phyloP scores from a whole-genome alignment of 805 yeast genomes.

The Metschnikowia borealis region DNA sequence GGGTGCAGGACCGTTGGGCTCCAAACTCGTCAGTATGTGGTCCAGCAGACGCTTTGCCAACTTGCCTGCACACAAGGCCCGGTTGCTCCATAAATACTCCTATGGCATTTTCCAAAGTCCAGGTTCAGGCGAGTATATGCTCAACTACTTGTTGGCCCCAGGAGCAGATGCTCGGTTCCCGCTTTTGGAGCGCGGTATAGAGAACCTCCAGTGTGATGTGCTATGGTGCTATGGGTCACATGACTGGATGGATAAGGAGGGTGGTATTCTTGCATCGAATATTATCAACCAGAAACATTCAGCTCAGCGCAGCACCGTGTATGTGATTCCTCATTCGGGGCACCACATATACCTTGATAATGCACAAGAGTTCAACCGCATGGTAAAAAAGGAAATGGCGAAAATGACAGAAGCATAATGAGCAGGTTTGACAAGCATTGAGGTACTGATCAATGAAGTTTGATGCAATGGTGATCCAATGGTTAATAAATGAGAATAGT shows the following conservation, averaged over 20 bases:
- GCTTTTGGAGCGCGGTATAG: conserved; percentile 47
- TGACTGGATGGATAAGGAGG: conserved; percentile 57
- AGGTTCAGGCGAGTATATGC: conserved; percentile 92
- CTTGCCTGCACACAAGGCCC: conserved; percentile 42
- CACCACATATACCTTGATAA: conserved; percentile 81
- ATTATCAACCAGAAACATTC: conserved; percentile 24
- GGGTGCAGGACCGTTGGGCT: conserved; percentile 75
- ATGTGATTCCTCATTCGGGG: conserved; percentile 55
- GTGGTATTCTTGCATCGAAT: conserved; percentile 42
- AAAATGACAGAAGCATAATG: no score
- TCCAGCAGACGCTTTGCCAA: conserved; percentile 73
- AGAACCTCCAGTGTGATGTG: conserved; percentile 54
- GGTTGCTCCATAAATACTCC: conserved; percentile 68
- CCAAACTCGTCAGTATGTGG: conserved; percentile 87
- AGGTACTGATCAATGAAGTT: no score
- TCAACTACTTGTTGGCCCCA: conserved; percentile 78
- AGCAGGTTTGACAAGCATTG: neutral
- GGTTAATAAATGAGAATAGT: neutral
- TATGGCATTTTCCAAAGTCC: conserved; percentile 79
- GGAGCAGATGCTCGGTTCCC: conserved; percentile 90
- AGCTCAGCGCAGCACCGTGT: conserved; percentile 25
- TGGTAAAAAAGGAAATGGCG: conserved; percentile 51
- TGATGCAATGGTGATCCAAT: no score
- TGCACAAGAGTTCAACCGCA: conserved; percentile 46
- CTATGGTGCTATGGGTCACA: conserved; percentile 84